Evolutionary conservation across 106 monocot species (phyloP), one percentile per base, ranked within the genome.

Genomic region (Triglochin maritima): DNA sequence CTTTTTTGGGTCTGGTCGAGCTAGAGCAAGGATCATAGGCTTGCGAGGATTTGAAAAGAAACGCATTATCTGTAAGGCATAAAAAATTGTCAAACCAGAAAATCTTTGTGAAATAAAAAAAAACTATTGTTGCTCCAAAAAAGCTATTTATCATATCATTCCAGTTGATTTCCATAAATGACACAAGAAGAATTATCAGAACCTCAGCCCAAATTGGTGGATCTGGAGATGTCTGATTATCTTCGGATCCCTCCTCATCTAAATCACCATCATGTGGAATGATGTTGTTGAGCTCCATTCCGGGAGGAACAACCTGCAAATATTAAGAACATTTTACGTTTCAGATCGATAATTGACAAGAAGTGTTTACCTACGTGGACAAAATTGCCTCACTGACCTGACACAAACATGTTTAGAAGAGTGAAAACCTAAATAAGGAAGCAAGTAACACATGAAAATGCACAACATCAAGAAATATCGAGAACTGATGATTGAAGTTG

Each of bases 11-110:
- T 96, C 96, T 58, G 96, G 84, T 42, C 96, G 79, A 77, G 96
- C 90, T 74, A 96, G 83, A 67, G 96, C 96, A 69, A 96, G 90
- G 65, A 96, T 91, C 90, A 96, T 96, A 59, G 96, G 96, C 57
- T 96, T 96, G 16, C 88, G 82, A 47, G 96, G 96, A 49, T 96
- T 96, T 50, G 90, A 79, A 76, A 96, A 91, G 79, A 96, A 96
- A 10, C 90, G 77, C 96, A 96, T 96, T 73, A 96, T 82, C 96
- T 94, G 82, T 3, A 49, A 66, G 64, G 72, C 42, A 67, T 66
- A 47, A 54, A 10, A 46, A 59, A 59, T 12, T 45, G 13, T 53
- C 46, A n/a, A 67, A 44, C 4, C 46, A 47, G 13, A 48, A 49
- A 44, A 13, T 29, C 29, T 29, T 29, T 29, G 29, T 29, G 29